A percentile compares a stretch with the other conserved stretches of the same genome.
These are phyloP conservation scores for Xerocomellus chrysenteron DNA, from an alignment of 768 basidiomycete genomes.

Conservation along the genomic window DNA sequence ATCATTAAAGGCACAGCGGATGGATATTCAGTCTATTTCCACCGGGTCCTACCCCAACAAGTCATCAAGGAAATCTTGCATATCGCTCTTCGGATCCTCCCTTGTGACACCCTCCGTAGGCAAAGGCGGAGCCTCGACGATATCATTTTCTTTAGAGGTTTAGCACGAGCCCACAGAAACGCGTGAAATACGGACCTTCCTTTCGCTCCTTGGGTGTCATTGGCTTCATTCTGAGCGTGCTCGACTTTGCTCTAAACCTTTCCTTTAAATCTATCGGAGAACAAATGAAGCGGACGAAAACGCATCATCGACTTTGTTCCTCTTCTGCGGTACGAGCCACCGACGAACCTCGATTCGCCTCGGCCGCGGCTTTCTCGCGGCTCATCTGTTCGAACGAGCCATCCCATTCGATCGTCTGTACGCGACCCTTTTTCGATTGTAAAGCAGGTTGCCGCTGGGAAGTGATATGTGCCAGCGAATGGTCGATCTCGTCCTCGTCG, in stretches of 20 bases:
- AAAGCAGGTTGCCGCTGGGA: conserved; percentile 23
- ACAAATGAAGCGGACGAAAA: not conserved
- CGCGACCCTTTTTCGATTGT: conserved; percentile 58
- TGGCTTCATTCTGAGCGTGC: conserved; percentile 42
- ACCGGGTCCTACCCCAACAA: conserved; percentile 41
- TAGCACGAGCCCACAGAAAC: not conserved
- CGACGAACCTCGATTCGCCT: conserved; percentile 67
- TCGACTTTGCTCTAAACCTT: conserved; percentile 56
- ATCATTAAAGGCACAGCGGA: not conserved
- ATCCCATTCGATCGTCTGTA: conserved; percentile 69
- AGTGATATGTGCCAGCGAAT: conserved; percentile 52
- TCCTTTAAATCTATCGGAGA: conserved; percentile 51
- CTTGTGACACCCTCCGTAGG: conserved; percentile 37
- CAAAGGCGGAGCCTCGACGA: conserved; percentile 53
- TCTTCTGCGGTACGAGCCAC: not conserved
- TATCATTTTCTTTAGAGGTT: conserved; percentile 29
- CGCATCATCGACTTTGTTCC: not conserved
- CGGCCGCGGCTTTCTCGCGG: conserved; percentile 69
- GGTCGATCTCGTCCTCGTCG: conserved; percentile 59
- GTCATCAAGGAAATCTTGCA: conserved; percentile 75
- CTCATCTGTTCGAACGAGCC: conserved; percentile 60
- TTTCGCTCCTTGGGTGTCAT: conserved; percentile 35
- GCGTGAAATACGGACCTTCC: conserved; percentile 31
- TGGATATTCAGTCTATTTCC: not conserved
- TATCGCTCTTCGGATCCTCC: conserved; percentile 49